Evolutionary conservation across 2,329 filamentous ascomycete genomes (phyloP), one percentile per base, ranked within the genome.

Genomic region (Cercospora nicotianae): DNA sequence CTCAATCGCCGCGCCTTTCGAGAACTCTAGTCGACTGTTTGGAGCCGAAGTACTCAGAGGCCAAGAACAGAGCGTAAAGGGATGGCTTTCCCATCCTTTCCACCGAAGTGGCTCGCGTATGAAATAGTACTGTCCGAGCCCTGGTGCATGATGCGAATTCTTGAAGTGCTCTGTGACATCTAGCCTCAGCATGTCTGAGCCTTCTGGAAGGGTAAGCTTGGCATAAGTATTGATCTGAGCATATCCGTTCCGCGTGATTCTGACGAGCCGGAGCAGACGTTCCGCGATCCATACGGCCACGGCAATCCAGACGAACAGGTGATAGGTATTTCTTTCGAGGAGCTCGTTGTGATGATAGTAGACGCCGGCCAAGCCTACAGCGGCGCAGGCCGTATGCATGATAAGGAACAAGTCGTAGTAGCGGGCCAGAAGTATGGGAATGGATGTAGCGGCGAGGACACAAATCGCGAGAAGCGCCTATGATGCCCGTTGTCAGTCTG

Each of bases 351-450:
- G 77, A 70, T 89, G 79, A 62, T 82, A 82, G 28, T 84, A 83
- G 81, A 87, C 84, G 0, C 81, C 81, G 36, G 83, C 73, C 1
- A 88, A 72, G 0, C 85, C 73, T 0, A 85, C 74, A 9, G 86
- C 75, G 0, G 87, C 83, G 10, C 88, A 76, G 2, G 80, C 75
- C 7, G 87, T 86, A 67, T 89, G 84, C 1, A 83, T 48, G 6
- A 83, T 67, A 5, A 86, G 75, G 67, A 86, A 86, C 0, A 79
- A n/a, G 67, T 87, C 85, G 69, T 87, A 89, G 13, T 81, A 80
- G 9, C 81, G 81, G 3, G 82, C 80, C 0, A 86, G 81, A 10
- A 87, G 77, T 74, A 81, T 84, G 67, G 83, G 84, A 0, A 85
- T 76, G 0, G 87, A 87, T 26, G 83, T 80, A 0, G 75, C 77